Evolutionary conservation across 2,329 filamentous ascomycete species (phyloP).

Genomic region (Fusarium verticillioides): DNA sequence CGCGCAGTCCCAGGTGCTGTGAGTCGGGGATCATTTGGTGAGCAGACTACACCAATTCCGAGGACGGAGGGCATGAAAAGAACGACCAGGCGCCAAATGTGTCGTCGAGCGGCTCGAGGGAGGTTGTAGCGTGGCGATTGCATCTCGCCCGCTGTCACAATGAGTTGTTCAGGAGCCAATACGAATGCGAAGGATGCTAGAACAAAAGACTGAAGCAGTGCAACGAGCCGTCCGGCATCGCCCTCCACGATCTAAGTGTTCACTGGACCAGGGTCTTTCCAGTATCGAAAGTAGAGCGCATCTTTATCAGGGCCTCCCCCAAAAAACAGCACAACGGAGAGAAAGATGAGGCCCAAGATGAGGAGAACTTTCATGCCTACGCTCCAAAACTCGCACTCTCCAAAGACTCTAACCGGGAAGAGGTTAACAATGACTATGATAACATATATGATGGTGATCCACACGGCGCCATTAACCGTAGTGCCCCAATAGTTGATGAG

Average conservation of each 20-base stretch:
- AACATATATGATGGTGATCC: background rate
- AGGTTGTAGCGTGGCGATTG: conserved; percentile 44
- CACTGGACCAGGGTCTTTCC: background rate
- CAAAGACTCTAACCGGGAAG: background rate
- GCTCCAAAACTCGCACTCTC: background rate
- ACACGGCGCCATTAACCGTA: background rate
- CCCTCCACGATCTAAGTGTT: background rate
- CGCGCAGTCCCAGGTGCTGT: background rate
- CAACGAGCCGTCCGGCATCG: background rate
- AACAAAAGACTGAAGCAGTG: conserved; percentile 61
- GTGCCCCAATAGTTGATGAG: background rate
- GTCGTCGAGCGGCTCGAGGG: conserved; percentile 36
- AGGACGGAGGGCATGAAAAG: conserved; percentile 49
- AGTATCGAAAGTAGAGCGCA: background rate
- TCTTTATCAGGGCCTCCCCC: background rate
- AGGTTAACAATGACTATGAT: background rate
- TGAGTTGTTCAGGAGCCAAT: conserved; percentile 43
- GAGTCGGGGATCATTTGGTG: background rate
- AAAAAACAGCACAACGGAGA: background rate
- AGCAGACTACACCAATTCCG: background rate
- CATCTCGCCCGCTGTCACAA: conserved; percentile 47
- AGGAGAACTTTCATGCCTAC: background rate
- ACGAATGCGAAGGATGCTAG: conserved; percentile 27
- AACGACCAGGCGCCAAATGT: conserved; percentile 52
- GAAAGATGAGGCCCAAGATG: background rate